phyloP scores from a whole-genome alignment of 257 asterid genomes.

The Prunella vulgaris region DNA sequence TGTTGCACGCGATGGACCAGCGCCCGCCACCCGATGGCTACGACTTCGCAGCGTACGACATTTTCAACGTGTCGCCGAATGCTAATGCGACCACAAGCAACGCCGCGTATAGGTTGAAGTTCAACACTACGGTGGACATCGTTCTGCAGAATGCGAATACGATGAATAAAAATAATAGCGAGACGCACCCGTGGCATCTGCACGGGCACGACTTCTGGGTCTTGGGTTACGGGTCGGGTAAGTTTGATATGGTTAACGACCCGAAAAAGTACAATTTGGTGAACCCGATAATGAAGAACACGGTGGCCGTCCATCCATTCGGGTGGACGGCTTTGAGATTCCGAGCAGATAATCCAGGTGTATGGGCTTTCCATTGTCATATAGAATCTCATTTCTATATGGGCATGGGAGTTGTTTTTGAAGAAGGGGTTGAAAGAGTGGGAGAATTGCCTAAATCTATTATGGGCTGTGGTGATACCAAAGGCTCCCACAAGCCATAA shows the following conservation, averaged over 20 bases:
- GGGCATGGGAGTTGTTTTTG: constrained; percentile 97
- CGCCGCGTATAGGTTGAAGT: constrained; percentile 45
- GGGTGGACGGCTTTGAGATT: constrained; percentile 94
- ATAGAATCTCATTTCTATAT: constrained; percentile 84
- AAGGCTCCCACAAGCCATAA: constrained; percentile 38
- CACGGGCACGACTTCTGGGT: constrained; percentile 99
- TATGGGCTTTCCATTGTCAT: constrained; percentile 96
- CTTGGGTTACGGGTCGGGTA: constrained; percentile 69
- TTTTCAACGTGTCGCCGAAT: constrained; percentile 24
- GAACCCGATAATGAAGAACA: constrained; percentile 83
- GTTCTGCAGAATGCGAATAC: constrained; percentile 80
- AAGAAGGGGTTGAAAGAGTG: constrained; percentile 67
- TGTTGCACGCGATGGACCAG: constrained; percentile 39
- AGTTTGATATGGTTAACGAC: constrained; percentile 44
- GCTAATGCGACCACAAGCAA: constrained; percentile 58
- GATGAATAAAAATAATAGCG: constrained; percentile 55
- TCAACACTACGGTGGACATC: constrained; percentile 71
- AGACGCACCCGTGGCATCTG: constrained; percentile 98
- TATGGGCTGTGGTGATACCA: constrained; percentile 83
- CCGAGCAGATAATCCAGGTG: constrained; percentile 86
- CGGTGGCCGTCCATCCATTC: constrained; percentile 76
- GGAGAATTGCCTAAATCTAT: constrained; percentile 69
- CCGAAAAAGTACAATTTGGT: constrained; percentile 57
- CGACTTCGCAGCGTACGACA: constrained; percentile 42
- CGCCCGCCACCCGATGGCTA: constrained; percentile 61